These are phyloP conservation scores for Yamadazyma paraphyllophila DNA, from an alignment of 805 yeast genomes.

Conservation along the genomic window DNA sequence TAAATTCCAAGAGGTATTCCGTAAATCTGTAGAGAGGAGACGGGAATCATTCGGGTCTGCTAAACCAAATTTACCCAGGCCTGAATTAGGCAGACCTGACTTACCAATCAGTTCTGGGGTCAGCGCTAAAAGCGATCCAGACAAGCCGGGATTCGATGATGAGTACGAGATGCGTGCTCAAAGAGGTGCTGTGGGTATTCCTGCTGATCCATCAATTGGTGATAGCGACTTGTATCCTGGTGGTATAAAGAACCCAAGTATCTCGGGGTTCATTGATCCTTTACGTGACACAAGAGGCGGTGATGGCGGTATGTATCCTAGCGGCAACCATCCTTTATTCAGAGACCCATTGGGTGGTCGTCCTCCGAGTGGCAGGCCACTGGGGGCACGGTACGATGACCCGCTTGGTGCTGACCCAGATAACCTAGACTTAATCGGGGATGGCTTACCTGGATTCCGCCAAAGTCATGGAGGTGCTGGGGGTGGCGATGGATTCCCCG, in stretches of 20 bases:
- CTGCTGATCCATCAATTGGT: conserved; percentile 32
- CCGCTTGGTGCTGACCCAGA: conserved; percentile 42
- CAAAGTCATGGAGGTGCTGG: conserved; percentile 19
- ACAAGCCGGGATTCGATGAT: conserved; percentile 54
- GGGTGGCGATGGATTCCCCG: conserved; percentile 9
- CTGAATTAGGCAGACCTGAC: not conserved
- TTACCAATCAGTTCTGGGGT: conserved; percentile 9
- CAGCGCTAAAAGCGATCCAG: conserved; percentile 16
- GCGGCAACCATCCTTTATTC: conserved; percentile 52
- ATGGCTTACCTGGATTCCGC: conserved; percentile 44
- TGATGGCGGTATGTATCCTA: conserved; percentile 62
- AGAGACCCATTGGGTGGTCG: conserved; percentile 20
- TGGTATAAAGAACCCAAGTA: conserved; percentile 33
- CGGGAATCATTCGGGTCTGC: not conserved
- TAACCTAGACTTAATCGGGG: conserved; percentile 42
- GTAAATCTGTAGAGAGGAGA: not conserved
- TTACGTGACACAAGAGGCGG: conserved; percentile 29
- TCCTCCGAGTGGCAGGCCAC: conserved; percentile 31
- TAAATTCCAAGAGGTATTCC: conserved; percentile 3
- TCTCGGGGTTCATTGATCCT: conserved; percentile 47
- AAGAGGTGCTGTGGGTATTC: not conserved
- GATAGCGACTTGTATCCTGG: conserved; percentile 52
- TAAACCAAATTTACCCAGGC: not conserved
- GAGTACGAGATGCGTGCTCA: conserved; percentile 40
- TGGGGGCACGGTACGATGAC: conserved; percentile 53